A percentile compares a stretch with the other conserved stretches of the same genome.
Conservation (phyloP, 768 basidiomycete species). For the Suillus spraguei region DNA sequence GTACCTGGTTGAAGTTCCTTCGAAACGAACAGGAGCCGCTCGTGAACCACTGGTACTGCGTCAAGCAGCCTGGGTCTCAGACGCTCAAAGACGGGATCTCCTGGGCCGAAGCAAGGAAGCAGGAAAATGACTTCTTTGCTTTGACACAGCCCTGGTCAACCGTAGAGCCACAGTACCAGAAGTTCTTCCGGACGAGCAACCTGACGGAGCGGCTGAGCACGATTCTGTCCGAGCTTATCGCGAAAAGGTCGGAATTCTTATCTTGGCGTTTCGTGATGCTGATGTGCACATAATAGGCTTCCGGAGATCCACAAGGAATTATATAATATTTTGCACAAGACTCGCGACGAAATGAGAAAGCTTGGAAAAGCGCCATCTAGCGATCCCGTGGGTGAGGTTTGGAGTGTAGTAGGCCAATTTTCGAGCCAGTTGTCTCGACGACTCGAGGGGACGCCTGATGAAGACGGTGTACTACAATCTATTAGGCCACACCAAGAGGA, state of each 20-base stretch:
- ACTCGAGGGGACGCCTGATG: conserved; percentile 55
- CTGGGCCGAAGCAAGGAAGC: conserved; percentile 60
- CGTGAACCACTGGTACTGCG: conserved; percentile 38
- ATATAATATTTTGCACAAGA: conserved; percentile 42
- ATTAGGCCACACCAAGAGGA: conserved; percentile 50
- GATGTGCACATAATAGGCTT: conserved; percentile 42
- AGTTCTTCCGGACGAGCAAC: conserved; percentile 56
- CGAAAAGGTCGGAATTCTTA: conserved; percentile 48
- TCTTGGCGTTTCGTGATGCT: conserved; percentile 8
- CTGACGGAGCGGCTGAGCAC: conserved; percentile 59
- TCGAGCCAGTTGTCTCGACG: conserved; percentile 43
- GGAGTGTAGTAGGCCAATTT: conserved; percentile 50
- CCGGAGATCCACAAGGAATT: conserved; percentile 66
- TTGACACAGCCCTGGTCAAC: conserved; percentile 54
- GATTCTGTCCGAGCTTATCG: conserved; percentile 64
- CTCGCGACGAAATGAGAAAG: conserved; percentile 32
- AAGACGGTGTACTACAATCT: conserved; percentile 54
- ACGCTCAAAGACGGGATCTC: conserved; percentile 30
- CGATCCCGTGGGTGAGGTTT: conserved; percentile 61
- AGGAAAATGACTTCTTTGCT: conserved; percentile 62
- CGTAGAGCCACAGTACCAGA: conserved; percentile 51
- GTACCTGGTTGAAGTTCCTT: conserved; percentile 58
- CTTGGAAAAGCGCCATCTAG: conserved; percentile 56
- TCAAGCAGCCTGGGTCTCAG: conserved; percentile 41
- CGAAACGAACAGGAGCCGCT: conserved; percentile 47